phyloP scores from a whole-genome alignment of 306 rosid species.

The Sicyos baderoa region DNA sequence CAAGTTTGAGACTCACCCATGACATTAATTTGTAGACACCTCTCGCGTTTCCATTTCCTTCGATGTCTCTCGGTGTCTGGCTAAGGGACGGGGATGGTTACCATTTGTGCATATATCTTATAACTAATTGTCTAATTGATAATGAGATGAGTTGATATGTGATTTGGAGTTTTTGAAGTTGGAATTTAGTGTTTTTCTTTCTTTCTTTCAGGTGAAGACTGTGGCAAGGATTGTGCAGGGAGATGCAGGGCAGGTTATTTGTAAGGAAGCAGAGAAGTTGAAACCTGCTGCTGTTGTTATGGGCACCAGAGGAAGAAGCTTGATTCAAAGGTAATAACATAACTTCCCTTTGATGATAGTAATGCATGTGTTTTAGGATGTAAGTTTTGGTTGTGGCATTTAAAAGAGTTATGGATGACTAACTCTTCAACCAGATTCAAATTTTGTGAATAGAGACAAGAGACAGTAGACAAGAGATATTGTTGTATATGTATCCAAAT shows the following conservation, averaged over 20 bases:
- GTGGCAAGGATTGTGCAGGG: conserved; percentile 27
- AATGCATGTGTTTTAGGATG: not conserved
- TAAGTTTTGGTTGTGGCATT: not conserved
- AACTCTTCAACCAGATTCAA: not conserved
- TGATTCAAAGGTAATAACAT: conserved; percentile 20
- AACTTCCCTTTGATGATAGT: not conserved
- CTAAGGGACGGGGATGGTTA: too few species aligned
- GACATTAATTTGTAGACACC: too few species aligned
- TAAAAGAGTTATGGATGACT: not conserved
- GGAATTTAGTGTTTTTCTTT: too few species aligned
- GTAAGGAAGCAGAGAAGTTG: conserved; percentile 26
- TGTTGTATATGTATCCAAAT: not conserved
- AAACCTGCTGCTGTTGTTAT: conserved; percentile 28
- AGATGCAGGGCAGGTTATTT: conserved; percentile 24
- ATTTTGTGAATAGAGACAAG: not conserved
- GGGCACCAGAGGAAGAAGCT: conserved; percentile 29
- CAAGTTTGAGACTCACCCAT: too few species aligned
- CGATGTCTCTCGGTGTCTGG: too few species aligned
- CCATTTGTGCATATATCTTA: too few species aligned
- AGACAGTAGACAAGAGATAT: too few species aligned
- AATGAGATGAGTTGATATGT: too few species aligned
- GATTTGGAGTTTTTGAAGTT: too few species aligned
- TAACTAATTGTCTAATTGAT: too few species aligned
- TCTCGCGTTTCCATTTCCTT: too few species aligned
- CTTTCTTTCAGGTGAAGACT: conserved; percentile 16